Evolutionary conservation across 2,329 filamentous ascomycete species (phyloP).

Genomic region (Boeremia lycopersici): DNA sequence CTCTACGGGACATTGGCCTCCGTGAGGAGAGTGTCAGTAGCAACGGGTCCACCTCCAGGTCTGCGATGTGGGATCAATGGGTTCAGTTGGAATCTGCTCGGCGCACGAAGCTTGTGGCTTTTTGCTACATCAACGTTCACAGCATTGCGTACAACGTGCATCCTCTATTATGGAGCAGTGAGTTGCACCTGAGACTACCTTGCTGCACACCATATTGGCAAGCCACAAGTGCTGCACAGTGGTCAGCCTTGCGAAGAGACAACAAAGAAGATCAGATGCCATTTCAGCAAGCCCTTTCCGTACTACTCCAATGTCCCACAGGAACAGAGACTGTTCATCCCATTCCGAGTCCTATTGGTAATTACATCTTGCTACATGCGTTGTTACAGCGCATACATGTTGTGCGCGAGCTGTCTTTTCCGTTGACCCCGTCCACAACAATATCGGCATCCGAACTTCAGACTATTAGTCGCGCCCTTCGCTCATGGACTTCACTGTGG

Average conservation of each 20-base stretch:
- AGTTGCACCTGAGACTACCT: conserved; percentile 35
- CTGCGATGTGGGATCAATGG: conserved; percentile 40
- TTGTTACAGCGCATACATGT: conserved; percentile 38
- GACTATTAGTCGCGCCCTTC: conserved; percentile 35
- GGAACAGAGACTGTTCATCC: conserved; percentile 28
- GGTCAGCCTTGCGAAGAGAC: conserved; percentile 32
- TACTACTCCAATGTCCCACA: conserved; percentile 29
- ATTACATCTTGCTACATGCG: conserved; percentile 40
- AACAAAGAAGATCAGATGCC: conserved; percentile 33
- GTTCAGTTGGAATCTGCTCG: conserved; percentile 35
- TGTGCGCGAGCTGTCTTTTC: conserved; percentile 34
- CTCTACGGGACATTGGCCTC: conserved; percentile 37
- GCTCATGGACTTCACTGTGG: conserved; percentile 45
- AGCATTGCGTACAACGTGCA: conserved; percentile 41
- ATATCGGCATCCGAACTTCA: conserved; percentile 31
- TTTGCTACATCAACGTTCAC: conserved; percentile 43
- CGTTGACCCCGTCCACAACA: conserved; percentile 24
- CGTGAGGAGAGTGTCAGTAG: conserved; percentile 23
- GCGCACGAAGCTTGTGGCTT: conserved; percentile 40
- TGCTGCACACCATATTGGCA: conserved; percentile 37
- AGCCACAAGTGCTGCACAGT: conserved; percentile 34
- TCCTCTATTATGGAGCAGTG: conserved; percentile 38
- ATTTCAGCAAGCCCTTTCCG: conserved; percentile 36
- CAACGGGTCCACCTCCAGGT: conserved; percentile 22
- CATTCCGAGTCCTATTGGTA: conserved; percentile 40